These are phyloP conservation scores for Coelastrella sp. DNA, from an alignment of 139 green algal species.

Conservation along the genomic window DNA sequence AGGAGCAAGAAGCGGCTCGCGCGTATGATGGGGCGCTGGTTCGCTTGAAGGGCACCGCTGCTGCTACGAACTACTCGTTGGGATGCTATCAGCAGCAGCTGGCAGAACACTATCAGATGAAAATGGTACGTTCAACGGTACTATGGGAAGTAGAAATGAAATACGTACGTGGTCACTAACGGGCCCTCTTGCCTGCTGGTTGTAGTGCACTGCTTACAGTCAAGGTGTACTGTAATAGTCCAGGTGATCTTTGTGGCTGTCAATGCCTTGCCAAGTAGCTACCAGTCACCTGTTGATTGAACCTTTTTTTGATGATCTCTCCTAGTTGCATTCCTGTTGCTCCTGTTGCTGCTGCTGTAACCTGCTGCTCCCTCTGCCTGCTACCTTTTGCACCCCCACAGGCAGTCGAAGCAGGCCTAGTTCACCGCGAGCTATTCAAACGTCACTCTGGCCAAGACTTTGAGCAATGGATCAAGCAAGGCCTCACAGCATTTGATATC, in stretches of 20 bases:
- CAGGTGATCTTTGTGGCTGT: too few relatives aligned
- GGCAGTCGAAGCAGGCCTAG: conserved; percentile 1
- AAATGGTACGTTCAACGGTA: conserved; percentile 50
- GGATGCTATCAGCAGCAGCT: conserved; percentile 76
- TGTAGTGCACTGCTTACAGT: too few relatives aligned
- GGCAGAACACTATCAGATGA: conserved; percentile 74
- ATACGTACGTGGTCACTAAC: not conserved
- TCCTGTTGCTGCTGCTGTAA: not conserved
- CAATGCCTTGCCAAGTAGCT: too few relatives aligned
- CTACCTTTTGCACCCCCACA: not conserved
- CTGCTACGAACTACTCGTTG: too few relatives aligned
- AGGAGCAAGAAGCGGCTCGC: too few relatives aligned
- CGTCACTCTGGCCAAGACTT: conserved; percentile 28
- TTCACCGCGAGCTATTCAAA: not conserved
- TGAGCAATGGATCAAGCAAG: conserved; percentile 39
- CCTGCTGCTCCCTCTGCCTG: not conserved
- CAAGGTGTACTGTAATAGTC: too few relatives aligned
- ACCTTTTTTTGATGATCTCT: too few relatives aligned
- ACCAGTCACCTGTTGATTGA: too few relatives aligned
- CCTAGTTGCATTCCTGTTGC: too few relatives aligned
- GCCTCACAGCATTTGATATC: conserved; percentile 2
- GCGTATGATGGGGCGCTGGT: too few relatives aligned
- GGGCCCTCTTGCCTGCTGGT: not conserved
- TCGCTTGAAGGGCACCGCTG: too few relatives aligned
- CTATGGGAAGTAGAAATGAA: not conserved